Base-by-base conservation (phyloP, 345 rosid species). In the Pistacia vera region DNA sequence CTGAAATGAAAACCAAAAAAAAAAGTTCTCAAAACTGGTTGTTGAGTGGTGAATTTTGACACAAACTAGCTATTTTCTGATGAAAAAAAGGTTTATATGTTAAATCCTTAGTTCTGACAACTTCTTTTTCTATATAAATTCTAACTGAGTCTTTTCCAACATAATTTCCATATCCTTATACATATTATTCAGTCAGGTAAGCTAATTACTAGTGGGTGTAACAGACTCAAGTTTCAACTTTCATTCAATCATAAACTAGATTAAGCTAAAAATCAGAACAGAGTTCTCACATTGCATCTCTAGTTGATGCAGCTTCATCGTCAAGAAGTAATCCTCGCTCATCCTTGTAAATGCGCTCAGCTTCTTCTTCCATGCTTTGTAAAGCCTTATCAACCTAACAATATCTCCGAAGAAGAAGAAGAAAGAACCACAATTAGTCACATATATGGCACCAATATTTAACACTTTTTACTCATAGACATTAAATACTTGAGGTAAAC, bases 241-340 rank as follows among this genome's bases (percentile, higher is more conserved):
- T 28, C 38, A 61, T 61, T 30, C 35, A 61, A 61, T 33, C 41
- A 28, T 12, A 12, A 28, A 14, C 65, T 61, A 61, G 8, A 30
- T 54, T 54, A 54, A 54, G 57, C 57, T 16, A 54, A 54, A 54
- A 12, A 58, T 30, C 65, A 52, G 0, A 25, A 41, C 10, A 3
- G 17, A 73, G 76, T 79, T 80, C 97, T 90, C 82, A 96, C 99
- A 96, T 93, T 72, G 97, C 97, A 89, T 96, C 99, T 81, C 99
- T 89, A 28, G 95, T 90, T 67, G 97, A 91, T 63, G 98, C 98
- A 72, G 98, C 97, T 80, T 94, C 99, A 77, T 96, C 99, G 64
- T 92, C 94, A 36, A 96, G 90, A 81, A 96, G 92, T 64, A 86
- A 74, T 52, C 87, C 89, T 35, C 76, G 87, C 85, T 93, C 98